Base-by-base conservation (phyloP, 306 rosid genomes). In the Cercis canadensis region DNA sequence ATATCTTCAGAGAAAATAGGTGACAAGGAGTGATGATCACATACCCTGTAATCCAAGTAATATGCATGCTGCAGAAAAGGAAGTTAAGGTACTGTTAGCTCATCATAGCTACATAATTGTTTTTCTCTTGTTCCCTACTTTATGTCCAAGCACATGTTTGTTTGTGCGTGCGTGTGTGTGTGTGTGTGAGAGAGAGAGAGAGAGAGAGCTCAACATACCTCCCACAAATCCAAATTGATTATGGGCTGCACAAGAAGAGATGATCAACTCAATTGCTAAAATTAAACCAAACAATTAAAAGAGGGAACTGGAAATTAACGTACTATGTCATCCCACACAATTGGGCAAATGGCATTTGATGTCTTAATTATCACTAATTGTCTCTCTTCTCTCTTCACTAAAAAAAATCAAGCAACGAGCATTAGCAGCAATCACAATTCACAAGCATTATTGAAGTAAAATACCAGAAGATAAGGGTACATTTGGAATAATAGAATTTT, bases 201-300 rank as follows among this genome's bases (percentile, higher is more conserved):
- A 74, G 74, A 68, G 66, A 80, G 68, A 57, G 68, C 12, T 33
- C 16, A 65, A 46, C 80, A 62, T 69, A 93, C 98, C 98, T 94
- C 99, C 99, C 97, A 94, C 79, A 89, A 55, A 59, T 94, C 99
- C 94, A 94, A 83, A 84, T 89, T 84, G 78, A 94, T 75, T 4
- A 94, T 83, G 16, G 99, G 99, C 99, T 94, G 92, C 87, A 78
- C 12, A 60, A 74, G 74, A 83, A 79, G 67, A 82, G 55, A 74
- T 36, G 7, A 75, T 71, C 17, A 80, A 44, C 57, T 70, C 69
- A 62, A 51, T 56, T 60, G 37, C 49, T 47, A 72, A 52, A 29
- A 56, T 73, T 51, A 67, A 71, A 73, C 13, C 16, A 33, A 51
- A 59, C 51, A 68, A 77, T 40, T 17, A 10, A 47, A 59, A 24